Conservation (phyloP, 2,329 filamentous ascomycete species). For the Davidsoniella neocaledoniae region DNA sequence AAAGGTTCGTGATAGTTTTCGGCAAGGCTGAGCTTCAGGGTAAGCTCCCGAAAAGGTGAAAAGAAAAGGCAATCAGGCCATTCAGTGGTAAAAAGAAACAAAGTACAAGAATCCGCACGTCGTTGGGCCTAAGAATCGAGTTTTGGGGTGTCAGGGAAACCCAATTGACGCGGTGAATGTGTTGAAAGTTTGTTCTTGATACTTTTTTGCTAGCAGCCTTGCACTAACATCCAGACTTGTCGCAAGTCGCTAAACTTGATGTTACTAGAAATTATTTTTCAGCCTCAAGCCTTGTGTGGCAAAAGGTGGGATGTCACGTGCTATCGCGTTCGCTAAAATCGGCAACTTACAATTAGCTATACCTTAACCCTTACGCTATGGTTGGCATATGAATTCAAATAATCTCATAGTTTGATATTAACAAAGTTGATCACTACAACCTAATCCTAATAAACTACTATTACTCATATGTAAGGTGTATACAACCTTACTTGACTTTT, state of each 20-base stretch:
- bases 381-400: too few relatives aligned
- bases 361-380: too few relatives aligned
- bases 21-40: slow-evolving; percentile 8
- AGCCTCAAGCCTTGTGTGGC: slow-evolving; percentile 12
- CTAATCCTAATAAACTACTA: too few relatives aligned
- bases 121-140: neutral
- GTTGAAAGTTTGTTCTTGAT: too few relatives aligned
- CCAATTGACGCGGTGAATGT: slow-evolving; percentile 6
- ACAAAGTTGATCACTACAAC: too few relatives aligned
- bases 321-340: slow-evolving; percentile 1
- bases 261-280: slow-evolving; percentile 12
- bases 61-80: slow-evolving; percentile 5
- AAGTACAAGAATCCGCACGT: neutral
- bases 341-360: too few relatives aligned
- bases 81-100: slow-evolving; percentile 5
- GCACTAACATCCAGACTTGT: slow-evolving; percentile 4
- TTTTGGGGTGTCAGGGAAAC: slow-evolving; percentile 1
- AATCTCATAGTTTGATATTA: neutral
- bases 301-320: slow-evolving; percentile 8
- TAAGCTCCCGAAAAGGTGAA: slow-evolving; percentile 8
- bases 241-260: slow-evolving; percentile 3
- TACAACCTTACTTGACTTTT: too few relatives aligned
- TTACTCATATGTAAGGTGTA: too few relatives aligned
- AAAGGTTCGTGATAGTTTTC: slow-evolving; percentile 4
- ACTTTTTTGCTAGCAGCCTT: slow-evolving; percentile 7